A percentile compares a stretch with the other conserved stretches of the same genome.
Conservation (phyloP, 2,329 filamentous ascomycete species). For the Phaeosphaeriaceae sp. region DNA sequence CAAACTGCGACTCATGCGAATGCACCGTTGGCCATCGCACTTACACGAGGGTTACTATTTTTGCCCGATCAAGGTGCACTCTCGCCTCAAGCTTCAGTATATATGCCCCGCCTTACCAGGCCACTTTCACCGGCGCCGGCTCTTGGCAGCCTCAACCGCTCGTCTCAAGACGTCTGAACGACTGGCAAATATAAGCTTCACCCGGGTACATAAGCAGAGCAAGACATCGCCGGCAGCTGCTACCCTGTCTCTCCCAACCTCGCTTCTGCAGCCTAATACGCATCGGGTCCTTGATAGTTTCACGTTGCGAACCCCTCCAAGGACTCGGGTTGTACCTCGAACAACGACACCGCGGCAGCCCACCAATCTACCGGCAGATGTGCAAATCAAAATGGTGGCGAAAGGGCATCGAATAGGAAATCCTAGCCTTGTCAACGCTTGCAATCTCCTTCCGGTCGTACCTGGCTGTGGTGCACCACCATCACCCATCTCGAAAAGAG, state of each 20-base stretch:
- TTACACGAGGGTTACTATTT: slow-evolving; percentile 32
- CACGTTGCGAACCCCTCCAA: slow-evolving; percentile 38
- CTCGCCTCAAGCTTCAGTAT: slow-evolving; percentile 12
- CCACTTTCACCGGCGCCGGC: slow-evolving; percentile 8
- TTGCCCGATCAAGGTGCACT: slow-evolving; percentile 19
- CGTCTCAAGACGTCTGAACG: slow-evolving; percentile 7
- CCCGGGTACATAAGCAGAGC: slow-evolving; percentile 8
- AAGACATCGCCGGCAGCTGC: slow-evolving; percentile 28
- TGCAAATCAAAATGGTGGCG: slow-evolving; percentile 37
- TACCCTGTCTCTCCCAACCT: slow-evolving; percentile 26
- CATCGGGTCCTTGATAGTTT: slow-evolving; percentile 47
- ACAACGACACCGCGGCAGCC: slow-evolving; percentile 32
- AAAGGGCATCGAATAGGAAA: slow-evolving; percentile 36
- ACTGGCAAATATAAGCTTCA: background rate
- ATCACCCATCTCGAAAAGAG: slow-evolving; percentile 19
- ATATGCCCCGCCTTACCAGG: slow-evolving; percentile 24
- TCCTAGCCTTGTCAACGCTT: slow-evolving; percentile 28
- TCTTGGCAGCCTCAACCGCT: slow-evolving; percentile 16
- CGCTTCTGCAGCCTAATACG: slow-evolving; percentile 38
- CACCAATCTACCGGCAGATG: slow-evolving; percentile 25
- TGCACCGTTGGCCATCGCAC: slow-evolving; percentile 21
- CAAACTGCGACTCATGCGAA: slow-evolving; percentile 12
- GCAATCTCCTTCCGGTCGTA: slow-evolving; percentile 25
- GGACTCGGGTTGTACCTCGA: slow-evolving; percentile 25
- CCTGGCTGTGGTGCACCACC: slow-evolving; percentile 34